Percentiles rank a stretch among this genome's conserved stretches.
phyloP scores from a whole-genome alignment of 306 rosid species.

The Medicago arabica region DNA sequence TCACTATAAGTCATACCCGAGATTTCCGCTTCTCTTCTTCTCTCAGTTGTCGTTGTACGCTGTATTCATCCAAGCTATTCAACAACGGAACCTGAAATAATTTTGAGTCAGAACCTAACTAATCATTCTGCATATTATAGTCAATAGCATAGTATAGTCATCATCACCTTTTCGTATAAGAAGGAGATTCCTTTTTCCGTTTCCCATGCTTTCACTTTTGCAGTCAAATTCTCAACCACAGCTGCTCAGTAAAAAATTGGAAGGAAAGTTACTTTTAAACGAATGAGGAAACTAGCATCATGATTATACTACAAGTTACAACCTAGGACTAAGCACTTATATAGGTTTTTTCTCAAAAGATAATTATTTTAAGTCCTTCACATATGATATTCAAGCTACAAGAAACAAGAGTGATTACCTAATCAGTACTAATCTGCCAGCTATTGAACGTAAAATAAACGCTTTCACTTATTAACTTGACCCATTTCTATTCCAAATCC shows the following conservation, averaged over 20 bases:
- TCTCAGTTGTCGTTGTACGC: slow-evolving; percentile 57
- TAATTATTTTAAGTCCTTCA: slow-evolving; percentile 6
- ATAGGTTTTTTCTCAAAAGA: background rate
- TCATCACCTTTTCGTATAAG: slow-evolving; percentile 84
- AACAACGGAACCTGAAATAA: slow-evolving; percentile 64
- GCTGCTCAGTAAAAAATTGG: slow-evolving; percentile 53
- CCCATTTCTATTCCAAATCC: no score
- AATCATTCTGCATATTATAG: background rate
- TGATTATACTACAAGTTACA: background rate
- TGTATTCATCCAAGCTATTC: slow-evolving; percentile 68
- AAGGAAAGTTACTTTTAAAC: slow-evolving; percentile 33
- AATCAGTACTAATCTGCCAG: slow-evolving; percentile 2
- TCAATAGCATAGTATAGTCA: slow-evolving; percentile 23
- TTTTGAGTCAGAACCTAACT: slow-evolving; percentile 28
- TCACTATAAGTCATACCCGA: slow-evolving; percentile 62
- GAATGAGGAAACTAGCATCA: background rate
- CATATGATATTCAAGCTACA: slow-evolving; percentile 3
- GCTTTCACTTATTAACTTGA: background rate
- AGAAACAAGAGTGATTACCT: background rate
- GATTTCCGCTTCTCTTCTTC: slow-evolving; percentile 86
- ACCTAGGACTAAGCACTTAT: slow-evolving; percentile 29
- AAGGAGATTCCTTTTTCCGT: slow-evolving; percentile 81
- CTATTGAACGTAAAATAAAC: background rate
- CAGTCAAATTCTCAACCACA: slow-evolving; percentile 69
- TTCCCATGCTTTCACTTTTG: slow-evolving; percentile 89